Percentiles rank a stretch among this genome's conserved stretches.
These are phyloP conservation scores for Malassezia vespertilionis DNA, from an alignment of 1,284 basidiomycete species.

Conservation along the genomic window DNA sequence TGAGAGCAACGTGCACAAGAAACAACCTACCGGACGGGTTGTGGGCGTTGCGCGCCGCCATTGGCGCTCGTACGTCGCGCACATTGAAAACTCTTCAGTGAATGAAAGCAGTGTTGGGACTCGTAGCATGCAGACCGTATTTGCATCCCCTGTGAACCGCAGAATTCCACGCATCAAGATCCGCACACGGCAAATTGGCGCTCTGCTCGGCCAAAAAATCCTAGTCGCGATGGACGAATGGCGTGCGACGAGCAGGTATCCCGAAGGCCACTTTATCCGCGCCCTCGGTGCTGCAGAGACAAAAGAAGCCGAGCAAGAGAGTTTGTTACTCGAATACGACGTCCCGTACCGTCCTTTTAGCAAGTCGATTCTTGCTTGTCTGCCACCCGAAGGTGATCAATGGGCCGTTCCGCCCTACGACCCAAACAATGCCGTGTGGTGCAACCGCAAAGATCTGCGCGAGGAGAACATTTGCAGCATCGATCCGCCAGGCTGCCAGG, in stretches of 20 bases:
- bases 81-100: slow-evolving; percentile 79
- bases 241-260: slow-evolving; percentile 76
- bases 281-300: slow-evolving; percentile 80
- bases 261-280: slow-evolving; percentile 93
- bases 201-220: slow-evolving; percentile 83
- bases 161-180: slow-evolving; percentile 86
- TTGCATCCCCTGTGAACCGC: slow-evolving; percentile 85
- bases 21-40: slow-evolving; percentile 79
- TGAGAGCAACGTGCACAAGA: slow-evolving; percentile 51
- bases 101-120: slow-evolving; percentile 62
- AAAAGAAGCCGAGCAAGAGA: slow-evolving; percentile 94
- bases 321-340: slow-evolving; percentile 83
- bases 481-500: slow-evolving; percentile 92
- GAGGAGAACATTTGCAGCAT: slow-evolving; percentile 85
- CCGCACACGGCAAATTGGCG: slow-evolving; percentile 82
- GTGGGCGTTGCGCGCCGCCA: slow-evolving; percentile 89
- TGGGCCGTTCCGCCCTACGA: slow-evolving; percentile 85
- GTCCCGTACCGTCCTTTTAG: slow-evolving; percentile 95
- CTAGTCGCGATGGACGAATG: slow-evolving; percentile 88
- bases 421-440: slow-evolving; percentile 58
- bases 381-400: slow-evolving; percentile 75
- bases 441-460: slow-evolving; percentile 75
- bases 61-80: slow-evolving; percentile 86
- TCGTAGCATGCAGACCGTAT: slow-evolving; percentile 78
- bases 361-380: slow-evolving; percentile 78